Base-by-base conservation (phyloP, 768 basidiomycete species). In the Cytidiella melzeri region DNA sequence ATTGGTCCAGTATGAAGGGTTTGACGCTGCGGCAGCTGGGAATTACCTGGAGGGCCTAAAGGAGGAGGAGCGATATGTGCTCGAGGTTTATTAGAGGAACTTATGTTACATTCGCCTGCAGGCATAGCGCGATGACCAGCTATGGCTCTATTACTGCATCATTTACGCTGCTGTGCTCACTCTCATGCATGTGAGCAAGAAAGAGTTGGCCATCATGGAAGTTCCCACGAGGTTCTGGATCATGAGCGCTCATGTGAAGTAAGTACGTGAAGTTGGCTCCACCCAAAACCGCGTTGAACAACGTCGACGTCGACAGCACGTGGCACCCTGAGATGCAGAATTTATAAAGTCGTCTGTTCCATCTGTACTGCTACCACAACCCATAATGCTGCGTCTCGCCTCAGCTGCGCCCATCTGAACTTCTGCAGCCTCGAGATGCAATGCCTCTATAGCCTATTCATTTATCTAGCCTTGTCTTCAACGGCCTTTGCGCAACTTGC, bases 61-160 rank as follows among this genome's bases (percentile, higher is more conserved):
- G 71, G 95, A 94, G 66, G 92, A 93, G 59, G 96, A 98, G 67
- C 84, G 95, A 40, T 99, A 98, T 67, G 92, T 99, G 7, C 77
- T 98, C 20, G 96, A 99, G 79, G 96, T 91, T 20, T 58, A 57
- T 43, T 60, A 46, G 45, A 41, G 45, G 15, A 25, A 64, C 2
- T 40, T 67, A 20, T 77, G n/a, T n/a, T n/a, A n/a, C 40, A 41
- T 19, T 20, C 40, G 19, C 40, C 24, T 41, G 19, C 12, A 10
- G 19, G 12, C 18, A 41, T 21, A 11, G 19, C 40, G 24, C 40
- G 40, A n/a, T 10, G 2, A 3, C 4, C 19, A 2, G 10, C 12
- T 3, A 19, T 23, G 19, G 11, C 19, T 41, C 40, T 41, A 11
- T 41, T 41, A 12, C 18, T 41, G 6, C 11, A 10, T 19, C 40